Percentiles rank a stretch among this genome's conserved stretches.
Evolutionary conservation across 2,329 filamentous ascomycete genomes (phyloP).

Genomic region (Aaosphaeria arxii): DNA sequence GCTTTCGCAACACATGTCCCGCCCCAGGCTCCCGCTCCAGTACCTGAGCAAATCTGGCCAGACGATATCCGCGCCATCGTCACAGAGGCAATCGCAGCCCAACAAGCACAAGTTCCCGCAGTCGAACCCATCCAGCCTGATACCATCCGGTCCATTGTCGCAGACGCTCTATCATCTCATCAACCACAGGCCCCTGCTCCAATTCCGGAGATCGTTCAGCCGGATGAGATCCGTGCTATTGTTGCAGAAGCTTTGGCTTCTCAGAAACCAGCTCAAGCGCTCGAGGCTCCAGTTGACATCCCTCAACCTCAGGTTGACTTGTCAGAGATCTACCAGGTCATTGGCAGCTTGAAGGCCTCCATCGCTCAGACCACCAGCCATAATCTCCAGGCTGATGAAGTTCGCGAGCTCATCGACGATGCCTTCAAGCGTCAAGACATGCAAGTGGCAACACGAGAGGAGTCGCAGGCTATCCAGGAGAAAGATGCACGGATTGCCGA

Average conservation of each 20-base stretch:
- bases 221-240: constrained; percentile 33
- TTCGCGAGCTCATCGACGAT: constrained; percentile 34
- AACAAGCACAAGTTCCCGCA: constrained; percentile 8
- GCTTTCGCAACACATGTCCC: constrained; percentile 28
- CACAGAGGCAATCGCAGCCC: constrained; percentile 60
- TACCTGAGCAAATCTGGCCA: constrained; percentile 28
- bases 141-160: constrained; percentile 22
- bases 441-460: constrained; percentile 26
- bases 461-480: constrained; percentile 27
- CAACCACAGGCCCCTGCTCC: constrained; percentile 16
- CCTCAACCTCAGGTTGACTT: constrained; percentile 35
- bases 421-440: constrained; percentile 33
- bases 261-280: constrained; percentile 22
- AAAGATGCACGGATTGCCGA: constrained; percentile 33
- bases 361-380: constrained; percentile 45
- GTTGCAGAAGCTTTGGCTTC: constrained; percentile 31
- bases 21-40: constrained; percentile 18
- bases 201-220: constrained; percentile 24
- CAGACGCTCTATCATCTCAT: constrained; percentile 25
- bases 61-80: constrained; percentile 52
- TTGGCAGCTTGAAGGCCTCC: constrained; percentile 48
- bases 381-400: constrained; percentile 45
- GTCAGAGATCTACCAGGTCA: constrained; percentile 46
- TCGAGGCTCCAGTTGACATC: constrained; percentile 32
- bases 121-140: constrained; percentile 20